Conservation (phyloP, 306 rosid species). For the Potentilla sterilis region DNA sequence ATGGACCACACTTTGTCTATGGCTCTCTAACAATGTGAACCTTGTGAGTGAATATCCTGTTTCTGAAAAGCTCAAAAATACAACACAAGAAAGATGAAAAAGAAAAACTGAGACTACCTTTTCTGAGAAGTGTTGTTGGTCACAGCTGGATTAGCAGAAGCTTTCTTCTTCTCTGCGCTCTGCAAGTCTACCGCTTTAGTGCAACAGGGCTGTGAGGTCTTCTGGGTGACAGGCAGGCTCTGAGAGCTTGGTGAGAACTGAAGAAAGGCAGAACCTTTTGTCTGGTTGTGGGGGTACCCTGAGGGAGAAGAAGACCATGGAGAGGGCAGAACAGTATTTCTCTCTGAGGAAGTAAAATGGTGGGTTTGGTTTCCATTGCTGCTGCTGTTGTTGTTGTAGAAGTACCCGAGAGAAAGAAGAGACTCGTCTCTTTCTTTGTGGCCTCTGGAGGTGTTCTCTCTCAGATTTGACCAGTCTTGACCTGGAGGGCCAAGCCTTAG, state of each 20-base stretch:
- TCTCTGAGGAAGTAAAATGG: slow-evolving; percentile 29
- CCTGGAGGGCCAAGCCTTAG: slow-evolving; percentile 94
- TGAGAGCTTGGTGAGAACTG: slow-evolving; percentile 35
- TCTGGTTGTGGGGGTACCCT: slow-evolving; percentile 28
- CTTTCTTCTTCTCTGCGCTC: slow-evolving; percentile 45
- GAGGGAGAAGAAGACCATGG: slow-evolving; percentile 46
- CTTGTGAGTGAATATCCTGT: slow-evolving; percentile 62
- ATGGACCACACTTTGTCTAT: slow-evolving; percentile 53
- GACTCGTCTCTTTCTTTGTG: slow-evolving; percentile 45
- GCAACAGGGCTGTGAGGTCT: slow-evolving; percentile 45
- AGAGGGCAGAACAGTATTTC: slow-evolving; percentile 21
- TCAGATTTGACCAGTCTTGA: slow-evolving; percentile 50
- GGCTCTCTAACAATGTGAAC: slow-evolving; percentile 29
- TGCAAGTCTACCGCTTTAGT: slow-evolving; percentile 51
- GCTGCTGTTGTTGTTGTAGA: slow-evolving; percentile 15
- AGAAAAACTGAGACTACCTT: slow-evolving; percentile 48
- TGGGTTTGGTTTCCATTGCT: slow-evolving; percentile 35
- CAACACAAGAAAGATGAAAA: not conserved
- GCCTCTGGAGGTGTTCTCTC: slow-evolving; percentile 21
- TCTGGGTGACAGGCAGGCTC: slow-evolving; percentile 43
- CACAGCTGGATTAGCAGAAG: slow-evolving; percentile 55
- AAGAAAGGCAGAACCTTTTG: slow-evolving; percentile 45
- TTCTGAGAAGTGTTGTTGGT: slow-evolving; percentile 85
- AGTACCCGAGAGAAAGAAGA: slow-evolving; percentile 50
- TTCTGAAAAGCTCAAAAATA: slow-evolving; percentile 26